These are phyloP conservation scores for Iberis pinnata DNA, from an alignment of 345 rosid genomes.

Conservation along the genomic window DNA sequence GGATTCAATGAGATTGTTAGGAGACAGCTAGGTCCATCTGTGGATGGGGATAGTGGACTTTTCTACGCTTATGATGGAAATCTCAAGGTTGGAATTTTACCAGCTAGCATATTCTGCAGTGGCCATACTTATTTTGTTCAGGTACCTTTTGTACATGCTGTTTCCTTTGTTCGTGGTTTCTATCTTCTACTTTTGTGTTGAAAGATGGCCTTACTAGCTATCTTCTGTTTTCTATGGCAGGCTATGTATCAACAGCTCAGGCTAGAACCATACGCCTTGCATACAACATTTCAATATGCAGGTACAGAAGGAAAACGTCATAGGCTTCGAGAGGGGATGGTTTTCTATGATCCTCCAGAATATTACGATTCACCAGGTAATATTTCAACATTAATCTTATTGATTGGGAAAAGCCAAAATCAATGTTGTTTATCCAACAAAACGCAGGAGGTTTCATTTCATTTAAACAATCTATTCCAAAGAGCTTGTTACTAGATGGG, in stretches of 20 bases:
- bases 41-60: conserved; percentile 69
- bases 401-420: conserved; percentile 3
- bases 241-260: conserved; percentile 81
- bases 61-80: conserved; percentile 86
- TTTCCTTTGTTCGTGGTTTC: neutral
- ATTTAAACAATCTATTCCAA: conserved; percentile 80
- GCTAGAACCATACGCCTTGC: conserved; percentile 87
- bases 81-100: conserved; percentile 88
- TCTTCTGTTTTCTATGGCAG: conserved; percentile 36
- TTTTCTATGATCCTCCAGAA: conserved; percentile 83
- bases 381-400: neutral
- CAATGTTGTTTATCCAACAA: conserved; percentile 7
- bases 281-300: conserved; percentile 93
- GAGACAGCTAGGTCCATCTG: conserved; percentile 84
- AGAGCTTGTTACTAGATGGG: conserved; percentile 76
- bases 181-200: conserved; percentile 5
- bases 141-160: conserved; percentile 37
- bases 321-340: conserved; percentile 82
- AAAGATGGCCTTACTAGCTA: neutral
- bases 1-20: conserved; percentile 84
- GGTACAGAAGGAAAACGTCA: conserved; percentile 99
- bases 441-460: conserved; percentile 85
- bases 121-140: conserved; percentile 96
- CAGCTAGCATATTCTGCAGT: conserved; percentile 92
- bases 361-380: conserved; percentile 83